Evolutionary conservation across 106 monocot genomes (phyloP).

Genomic region (Dioscorea alata): DNA sequence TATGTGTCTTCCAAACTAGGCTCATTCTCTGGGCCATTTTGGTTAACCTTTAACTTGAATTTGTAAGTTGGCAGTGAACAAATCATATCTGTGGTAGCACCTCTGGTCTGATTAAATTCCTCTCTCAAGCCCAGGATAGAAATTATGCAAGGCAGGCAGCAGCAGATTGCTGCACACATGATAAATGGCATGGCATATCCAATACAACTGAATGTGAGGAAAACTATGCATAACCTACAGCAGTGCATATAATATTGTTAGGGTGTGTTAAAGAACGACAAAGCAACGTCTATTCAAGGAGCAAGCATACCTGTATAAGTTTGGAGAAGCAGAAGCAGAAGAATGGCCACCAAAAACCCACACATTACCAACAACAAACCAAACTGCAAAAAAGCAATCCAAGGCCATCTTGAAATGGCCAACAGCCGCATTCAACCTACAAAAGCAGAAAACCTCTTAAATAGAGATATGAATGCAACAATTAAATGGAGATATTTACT

Average conservation of each 20-base stretch:
- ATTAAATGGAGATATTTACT: background rate
- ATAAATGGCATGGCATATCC: slow-evolving; percentile 77
- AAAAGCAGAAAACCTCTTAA: background rate
- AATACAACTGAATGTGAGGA: slow-evolving; percentile 68
- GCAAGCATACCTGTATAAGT: slow-evolving; percentile 73
- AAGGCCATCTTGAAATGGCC: slow-evolving; percentile 80
- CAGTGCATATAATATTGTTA: slow-evolving; percentile 1
- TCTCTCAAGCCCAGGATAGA: slow-evolving; percentile 63
- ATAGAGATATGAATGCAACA: background rate
- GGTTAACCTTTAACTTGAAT: slow-evolving; percentile 27
- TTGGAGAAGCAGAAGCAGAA: slow-evolving; percentile 69
- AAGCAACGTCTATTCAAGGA: background rate
- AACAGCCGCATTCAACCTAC: slow-evolving; percentile 60
- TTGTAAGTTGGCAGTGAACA: slow-evolving; percentile 45
- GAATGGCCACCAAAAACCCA: slow-evolving; percentile 90
- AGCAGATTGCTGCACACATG: slow-evolving; percentile 61
- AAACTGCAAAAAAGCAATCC: slow-evolving; percentile 98
- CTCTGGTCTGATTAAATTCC: slow-evolving; percentile 36
- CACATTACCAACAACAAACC: slow-evolving; percentile 98
- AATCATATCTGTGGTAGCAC: slow-evolving; percentile 49
- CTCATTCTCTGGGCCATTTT: slow-evolving; percentile 12
- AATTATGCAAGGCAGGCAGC: slow-evolving; percentile 71
- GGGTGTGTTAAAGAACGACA: background rate
- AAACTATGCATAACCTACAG: slow-evolving; percentile 63
- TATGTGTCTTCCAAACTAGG: slow-evolving; percentile 13